These are phyloP conservation scores for Rhizopus sp. DNA, from an alignment of 371 early-diverging fungal species.

Conservation along the genomic window DNA sequence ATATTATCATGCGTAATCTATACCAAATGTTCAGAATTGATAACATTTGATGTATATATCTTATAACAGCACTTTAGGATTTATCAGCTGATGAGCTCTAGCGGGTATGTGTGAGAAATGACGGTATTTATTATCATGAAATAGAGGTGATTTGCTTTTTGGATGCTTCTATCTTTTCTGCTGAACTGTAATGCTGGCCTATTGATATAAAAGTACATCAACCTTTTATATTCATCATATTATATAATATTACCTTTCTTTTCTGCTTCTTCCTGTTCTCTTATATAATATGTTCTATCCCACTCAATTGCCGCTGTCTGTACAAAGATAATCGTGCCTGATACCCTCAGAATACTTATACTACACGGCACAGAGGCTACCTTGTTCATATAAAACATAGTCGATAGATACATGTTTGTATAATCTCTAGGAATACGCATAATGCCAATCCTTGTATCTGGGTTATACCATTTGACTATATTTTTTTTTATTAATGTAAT, in stretches of 20 bases:
- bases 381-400: constrained; percentile 44
- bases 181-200: constrained; percentile 25
- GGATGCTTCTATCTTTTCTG: constrained; percentile 31
- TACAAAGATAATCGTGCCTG: constrained; percentile 41
- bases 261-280: constrained; percentile 29
- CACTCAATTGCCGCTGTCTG: constrained; percentile 41
- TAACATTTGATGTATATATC: too few relatives aligned
- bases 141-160: constrained; percentile 6
- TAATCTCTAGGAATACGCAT: constrained; percentile 41
- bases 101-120: not conserved
- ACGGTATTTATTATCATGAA: not conserved
- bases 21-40: too few relatives aligned
- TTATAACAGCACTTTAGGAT: too few relatives aligned
- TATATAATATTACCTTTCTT: constrained; percentile 27
- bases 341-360: constrained; percentile 35
- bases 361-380: constrained; percentile 31
- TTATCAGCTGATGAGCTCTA: too few relatives aligned
- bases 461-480: constrained; percentile 50
- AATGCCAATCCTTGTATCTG: constrained; percentile 41
- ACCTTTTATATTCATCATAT: not conserved
- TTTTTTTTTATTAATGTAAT: not conserved
- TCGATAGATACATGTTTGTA: constrained; percentile 33
- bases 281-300: constrained; percentile 36
- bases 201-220: not conserved
- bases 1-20: too few relatives aligned